Percentiles rank a stretch among this genome's conserved stretches.
phyloP scores from a whole-genome alignment of 1,284 basidiomycete genomes.

The Phaffia rhodozyma region DNA sequence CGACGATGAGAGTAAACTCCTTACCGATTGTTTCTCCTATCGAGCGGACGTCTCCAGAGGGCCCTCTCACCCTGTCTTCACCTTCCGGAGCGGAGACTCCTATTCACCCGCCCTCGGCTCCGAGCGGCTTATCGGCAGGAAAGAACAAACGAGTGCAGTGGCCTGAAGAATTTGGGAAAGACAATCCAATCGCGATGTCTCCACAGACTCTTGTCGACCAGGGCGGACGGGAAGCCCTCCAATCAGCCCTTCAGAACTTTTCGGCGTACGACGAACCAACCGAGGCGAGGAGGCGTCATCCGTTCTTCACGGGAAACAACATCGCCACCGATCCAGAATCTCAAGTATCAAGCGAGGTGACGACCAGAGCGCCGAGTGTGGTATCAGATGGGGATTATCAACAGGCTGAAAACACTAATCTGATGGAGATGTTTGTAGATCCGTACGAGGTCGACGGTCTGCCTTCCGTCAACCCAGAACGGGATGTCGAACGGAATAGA shows the following conservation, averaged over 20 bases:
- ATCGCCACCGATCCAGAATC: conserved; percentile 2
- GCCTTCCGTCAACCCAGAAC: conserved; percentile 27
- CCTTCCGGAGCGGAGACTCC: not conserved
- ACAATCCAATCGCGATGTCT: not conserved
- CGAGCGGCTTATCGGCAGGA: not conserved
- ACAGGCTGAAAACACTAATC: conserved; percentile 22
- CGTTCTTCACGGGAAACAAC: not conserved
- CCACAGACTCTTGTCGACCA: conserved; percentile 14
- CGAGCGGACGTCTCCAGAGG: not conserved
- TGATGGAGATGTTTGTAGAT: conserved; percentile 34
- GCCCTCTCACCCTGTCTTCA: not conserved
- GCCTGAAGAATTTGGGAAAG: conserved; percentile 5
- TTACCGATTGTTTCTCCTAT: too few relatives aligned
- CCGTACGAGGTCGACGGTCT: conserved; percentile 38
- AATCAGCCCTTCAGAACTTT: conserved; percentile 10
- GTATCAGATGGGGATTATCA: conserved; percentile 14
- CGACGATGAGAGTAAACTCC: not conserved
- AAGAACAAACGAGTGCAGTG: conserved; percentile 12
- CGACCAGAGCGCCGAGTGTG: conserved; percentile 14
- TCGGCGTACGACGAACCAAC: not conserved
- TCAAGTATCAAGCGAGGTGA: conserved; percentile 8
- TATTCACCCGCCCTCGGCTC: not conserved
- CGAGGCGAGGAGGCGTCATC: not conserved
- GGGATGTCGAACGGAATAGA: conserved; percentile 19
- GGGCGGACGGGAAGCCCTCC: conserved; percentile 11